These are phyloP conservation scores for Aspergillus bertholletiae DNA, from an alignment of 495 filamentous ascomycete species.

Conservation along the genomic window DNA sequence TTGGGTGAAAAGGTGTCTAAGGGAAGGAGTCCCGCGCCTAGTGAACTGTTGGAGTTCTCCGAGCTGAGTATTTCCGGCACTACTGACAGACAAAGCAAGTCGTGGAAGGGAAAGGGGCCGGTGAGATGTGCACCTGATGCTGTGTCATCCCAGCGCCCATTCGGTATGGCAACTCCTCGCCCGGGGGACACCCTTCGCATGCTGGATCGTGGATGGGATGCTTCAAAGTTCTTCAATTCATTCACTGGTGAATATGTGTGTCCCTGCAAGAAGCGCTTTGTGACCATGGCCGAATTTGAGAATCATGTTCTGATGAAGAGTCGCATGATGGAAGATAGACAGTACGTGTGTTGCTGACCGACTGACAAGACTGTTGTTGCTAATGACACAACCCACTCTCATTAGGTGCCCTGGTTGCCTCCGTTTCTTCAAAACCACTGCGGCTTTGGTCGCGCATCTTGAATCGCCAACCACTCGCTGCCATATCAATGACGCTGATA, in stretches of 20 bases:
- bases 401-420: constrained; percentile 41
- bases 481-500: constrained; percentile 28
- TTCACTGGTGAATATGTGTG: constrained; percentile 21
- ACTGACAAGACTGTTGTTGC: neutral
- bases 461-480: constrained; percentile 44
- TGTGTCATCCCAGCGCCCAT: neutral
- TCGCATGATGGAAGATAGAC: neutral
- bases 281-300: constrained; percentile 10
- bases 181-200: constrained; percentile 9
- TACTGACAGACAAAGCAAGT: neutral
- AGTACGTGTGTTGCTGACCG: constrained; percentile 9
- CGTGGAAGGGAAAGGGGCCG: constrained; percentile 3
- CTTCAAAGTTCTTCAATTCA: constrained; percentile 19
- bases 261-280: constrained; percentile 20
- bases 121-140: neutral
- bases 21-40: neutral
- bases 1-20: neutral
- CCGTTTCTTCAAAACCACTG: constrained; percentile 38
- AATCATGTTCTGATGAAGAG: constrained; percentile 20
- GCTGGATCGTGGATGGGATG: constrained; percentile 20
- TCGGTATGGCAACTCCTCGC: neutral
- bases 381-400: neutral
- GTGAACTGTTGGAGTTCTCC: constrained; percentile 15
- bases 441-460: constrained; percentile 47
- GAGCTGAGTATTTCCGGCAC: neutral